Evolutionary conservation across 495 filamentous ascomycete genomes (phyloP), one percentile per base, ranked within the genome.

Genomic region (Cetradonia linearis): DNA sequence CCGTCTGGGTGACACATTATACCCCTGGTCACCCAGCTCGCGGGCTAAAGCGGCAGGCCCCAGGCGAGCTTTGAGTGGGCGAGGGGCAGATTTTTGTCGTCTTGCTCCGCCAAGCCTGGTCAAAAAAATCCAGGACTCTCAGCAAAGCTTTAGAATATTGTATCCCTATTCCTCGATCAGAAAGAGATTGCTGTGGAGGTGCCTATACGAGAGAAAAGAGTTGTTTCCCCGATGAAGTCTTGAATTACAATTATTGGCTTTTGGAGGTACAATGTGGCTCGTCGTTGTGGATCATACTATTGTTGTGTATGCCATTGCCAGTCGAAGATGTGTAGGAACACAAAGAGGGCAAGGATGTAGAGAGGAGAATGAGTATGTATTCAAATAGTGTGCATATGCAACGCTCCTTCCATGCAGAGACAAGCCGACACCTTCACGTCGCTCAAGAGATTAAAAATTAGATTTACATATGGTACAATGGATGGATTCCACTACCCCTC

Each of bases 401-500:
- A 65, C 52, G 66, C 65, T 64, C 58, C 44, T 38, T 46, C 18
- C 55, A 66, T 66, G 63, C 61, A 64, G 48, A 31, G 46, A 36
- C 5, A 59, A 11, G 14, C 33, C 33, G 50, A 59, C 54, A 30
- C 59, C 46, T 53, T 38, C 56, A 37, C 20, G 33, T 42, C 53
- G 57, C 44, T 59, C 48, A 20, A 56, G 27, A 25, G 5, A n/a
- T n/a, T n/a, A n/a, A n/a, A n/a, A 36, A 7, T 33, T 60, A 58
- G 33, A 44, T 36, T 37, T 62, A 64, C 61, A 69, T 66, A 64
- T 62, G 49, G 47, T 69, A 66, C 63, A 66, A 44, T n/a, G 49
- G 14, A 33, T 44, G 31, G 33, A 42, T 54, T 31, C 11, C 20
- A 37, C 20, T n/a, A 34, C 11, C 68, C 68, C 69, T 66, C 79